phyloP scores from a whole-genome alignment of 306 rosid genomes.

The Medicago ruthenica region DNA sequence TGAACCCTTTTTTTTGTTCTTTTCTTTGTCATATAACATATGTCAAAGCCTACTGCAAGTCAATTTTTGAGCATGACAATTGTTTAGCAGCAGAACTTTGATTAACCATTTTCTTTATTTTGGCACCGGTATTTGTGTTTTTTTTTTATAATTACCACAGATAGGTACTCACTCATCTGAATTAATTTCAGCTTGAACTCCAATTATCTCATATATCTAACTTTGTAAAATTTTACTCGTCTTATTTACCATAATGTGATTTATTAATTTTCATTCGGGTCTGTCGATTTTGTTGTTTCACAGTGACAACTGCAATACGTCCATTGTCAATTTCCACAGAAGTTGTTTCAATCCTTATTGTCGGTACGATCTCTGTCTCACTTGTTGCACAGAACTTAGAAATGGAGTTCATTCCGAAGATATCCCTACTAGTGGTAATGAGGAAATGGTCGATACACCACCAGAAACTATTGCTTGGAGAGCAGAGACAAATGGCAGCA shows the following conservation, averaged over 20 bases:
- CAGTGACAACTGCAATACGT: conserved; percentile 77
- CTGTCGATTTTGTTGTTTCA: conserved; percentile 39
- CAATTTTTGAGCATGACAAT: conserved; percentile 15
- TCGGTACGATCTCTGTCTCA: conserved; percentile 66
- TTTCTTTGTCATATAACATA: not conserved
- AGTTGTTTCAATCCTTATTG: conserved; percentile 68
- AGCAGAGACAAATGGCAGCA: conserved; percentile 55
- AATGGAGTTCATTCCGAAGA: conserved; percentile 47
- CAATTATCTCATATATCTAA: not conserved
- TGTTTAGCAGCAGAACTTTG: conserved; percentile 1
- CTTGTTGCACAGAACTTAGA: conserved; percentile 68
- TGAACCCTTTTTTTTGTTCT: not conserved
- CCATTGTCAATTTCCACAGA: conserved; percentile 75
- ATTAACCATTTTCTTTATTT: conserved; percentile 13
- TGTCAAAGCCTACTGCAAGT: not conserved
- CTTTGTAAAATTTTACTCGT: conserved; percentile 25
- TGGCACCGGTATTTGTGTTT: conserved; percentile 4
- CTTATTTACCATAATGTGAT: conserved; percentile 22
- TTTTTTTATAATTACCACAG: not conserved
- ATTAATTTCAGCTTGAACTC: conserved; percentile 22
- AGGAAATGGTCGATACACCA: conserved; percentile 35
- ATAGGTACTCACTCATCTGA: conserved; percentile 12
- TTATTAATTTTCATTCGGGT: conserved; percentile 20
- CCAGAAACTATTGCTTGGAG: conserved; percentile 49
- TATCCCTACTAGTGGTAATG: conserved; percentile 37